Base-by-base conservation (phyloP, 2,329 filamentous ascomycete species). In the Colletotrichum navitas region DNA sequence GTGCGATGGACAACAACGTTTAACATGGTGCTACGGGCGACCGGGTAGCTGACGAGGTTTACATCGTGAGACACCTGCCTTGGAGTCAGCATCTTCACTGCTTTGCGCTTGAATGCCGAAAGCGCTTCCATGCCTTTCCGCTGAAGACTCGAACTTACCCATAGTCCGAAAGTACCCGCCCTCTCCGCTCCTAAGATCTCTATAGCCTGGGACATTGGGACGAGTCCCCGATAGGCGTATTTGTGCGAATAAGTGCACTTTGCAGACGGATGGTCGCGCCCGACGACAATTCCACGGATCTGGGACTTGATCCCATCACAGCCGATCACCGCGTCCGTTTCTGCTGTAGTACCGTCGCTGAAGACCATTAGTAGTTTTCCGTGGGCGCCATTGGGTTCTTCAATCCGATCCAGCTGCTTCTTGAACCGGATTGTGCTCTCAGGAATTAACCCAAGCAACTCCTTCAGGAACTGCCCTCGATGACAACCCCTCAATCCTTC, bases 41-140 rank as follows among this genome's bases (percentile, higher is more conserved):
- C 86, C 0, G 89, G 88, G 72, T 90, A 91, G 0, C 87, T 88
- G n/a, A 91, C 79, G 1, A 91, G 76, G 74, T 91, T 89, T 0
- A 85, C 86, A 51, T 83, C 79, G 1, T 83, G 83, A 0, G 87
- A 88, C 73, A 79, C 74, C 78, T 81, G 12, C 11, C 26, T 0
- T 0, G 52, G 41, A 3, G 18, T 63, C n/a, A 63, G 47, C n/a
- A n/a, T 16, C 43, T 29, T 7, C 7, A 32, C 26, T 5, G 7
- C 16, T 29, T 16, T 52, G 24, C 26, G 14, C 49, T 52, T 2
- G 24, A 63, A 81, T 80, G 65, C 16, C 26, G n/a, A 55, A 12
- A 24, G 16, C 6, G 14, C 11, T 29, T 21, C 18, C 14, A 29
- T 26, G 26, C 14, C 1, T 10, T 32, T 18, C 16, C 14, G 3